phyloP scores from a whole-genome alignment of 495 filamentous ascomycete genomes.

The Aspergillus baeticus region DNA sequence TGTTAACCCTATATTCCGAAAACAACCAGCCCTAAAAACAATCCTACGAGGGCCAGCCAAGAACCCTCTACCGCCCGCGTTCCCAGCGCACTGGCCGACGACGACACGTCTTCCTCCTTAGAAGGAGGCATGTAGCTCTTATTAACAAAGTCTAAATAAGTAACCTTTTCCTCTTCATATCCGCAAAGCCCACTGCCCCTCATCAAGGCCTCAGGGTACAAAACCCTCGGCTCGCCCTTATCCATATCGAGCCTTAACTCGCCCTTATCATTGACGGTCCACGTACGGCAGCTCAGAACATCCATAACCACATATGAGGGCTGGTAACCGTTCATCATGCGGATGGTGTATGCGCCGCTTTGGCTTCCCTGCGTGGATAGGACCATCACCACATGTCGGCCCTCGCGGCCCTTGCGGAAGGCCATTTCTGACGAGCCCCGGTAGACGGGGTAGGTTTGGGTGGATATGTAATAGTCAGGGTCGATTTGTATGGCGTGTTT shows the following conservation, averaged over 20 bases:
- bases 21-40: not conserved
- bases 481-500: constrained; percentile 52
- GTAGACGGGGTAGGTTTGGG: constrained; percentile 51
- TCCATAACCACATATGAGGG: constrained; percentile 40
- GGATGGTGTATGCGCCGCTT: constrained; percentile 42
- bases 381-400: constrained; percentile 56
- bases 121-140: not conserved
- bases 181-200: constrained; percentile 39
- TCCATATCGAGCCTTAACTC: constrained; percentile 44
- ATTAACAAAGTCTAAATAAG: constrained; percentile 17
- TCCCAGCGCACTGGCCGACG: not conserved
- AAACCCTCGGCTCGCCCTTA: constrained; percentile 50
- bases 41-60: not conserved
- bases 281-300: constrained; percentile 46
- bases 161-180: constrained; percentile 18
- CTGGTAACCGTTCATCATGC: constrained; percentile 40
- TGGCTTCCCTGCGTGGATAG: constrained; percentile 55
- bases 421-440: constrained; percentile 55
- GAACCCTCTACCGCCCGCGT: not conserved
- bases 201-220: constrained; percentile 33
- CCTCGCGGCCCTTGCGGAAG: constrained; percentile 60
- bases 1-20: not conserved
- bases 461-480: constrained; percentile 52
- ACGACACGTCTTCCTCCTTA: not conserved
- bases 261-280: constrained; percentile 44